Base-by-base conservation (phyloP, 805 yeast species). In the Sugiyamaella smithiae region DNA sequence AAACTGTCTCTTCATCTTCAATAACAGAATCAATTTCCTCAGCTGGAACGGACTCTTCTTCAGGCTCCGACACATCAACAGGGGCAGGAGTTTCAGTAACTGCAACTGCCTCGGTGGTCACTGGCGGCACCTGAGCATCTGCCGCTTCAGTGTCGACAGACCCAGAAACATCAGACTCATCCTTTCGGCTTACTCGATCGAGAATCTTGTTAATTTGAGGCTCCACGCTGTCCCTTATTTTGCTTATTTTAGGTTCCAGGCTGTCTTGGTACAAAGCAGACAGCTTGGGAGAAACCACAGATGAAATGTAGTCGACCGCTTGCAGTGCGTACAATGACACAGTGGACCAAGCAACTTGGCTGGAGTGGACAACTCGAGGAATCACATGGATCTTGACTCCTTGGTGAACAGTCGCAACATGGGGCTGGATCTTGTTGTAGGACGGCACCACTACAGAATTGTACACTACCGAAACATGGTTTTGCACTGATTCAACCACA, bases 141-240 rank as follows among this genome's bases (percentile, higher is more conserved):
- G 29, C 33, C 19, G 49, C 33, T 6, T 19, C 12, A n/a, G 46
- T 11, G 1, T 28, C 25, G 19, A 23, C 38, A n/a, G 48, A 20
- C 2, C 16, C 46, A 11, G 17, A 12, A 19, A 25, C 40, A n/a
- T 28, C 32, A 19, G 41, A 12, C 4, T 23, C 41, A 25, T 43
- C 28, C 12, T 50, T 47, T 6, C 48, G 46, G 17, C 40, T 40
- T 4, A 60, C 45, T 6, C 61, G 54, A 29, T 55, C 54, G 35
- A 45, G 51, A 36, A 61, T 58, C 48, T 58, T 59, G 35, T 41
- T 29, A 2, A 60, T 24, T 43, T 59, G 63, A 1, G 64, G 63
- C 49, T 61, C 61, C 24, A 61, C 49, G 5, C 46, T 40, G 32
- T 53, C 49, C n/a, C 41, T 20, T n/a, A 61, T 58, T 46, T 58